These are phyloP conservation scores for Noccaea bulbosa DNA, from an alignment of 345 rosid species.

Conservation along the genomic window DNA sequence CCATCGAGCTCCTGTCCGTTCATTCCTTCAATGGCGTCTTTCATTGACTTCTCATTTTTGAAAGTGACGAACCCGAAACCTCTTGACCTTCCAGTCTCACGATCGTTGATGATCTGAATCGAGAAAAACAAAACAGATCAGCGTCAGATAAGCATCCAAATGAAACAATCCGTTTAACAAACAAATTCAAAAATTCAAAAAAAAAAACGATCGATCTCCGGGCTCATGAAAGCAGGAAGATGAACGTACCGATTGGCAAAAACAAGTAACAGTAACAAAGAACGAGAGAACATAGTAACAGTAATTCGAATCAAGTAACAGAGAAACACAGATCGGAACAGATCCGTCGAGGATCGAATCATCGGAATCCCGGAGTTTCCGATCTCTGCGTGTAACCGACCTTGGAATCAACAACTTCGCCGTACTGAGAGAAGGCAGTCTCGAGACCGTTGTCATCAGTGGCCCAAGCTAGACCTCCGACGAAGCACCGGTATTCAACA, in stretches of 20 bases:
- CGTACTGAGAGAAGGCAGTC: conserved; percentile 65
- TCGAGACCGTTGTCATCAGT: conserved; percentile 68
- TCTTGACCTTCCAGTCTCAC: conserved; percentile 90
- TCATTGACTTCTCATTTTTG: conserved; percentile 78
- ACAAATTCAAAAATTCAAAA: background rate
- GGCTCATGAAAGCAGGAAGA: conserved; percentile 69
- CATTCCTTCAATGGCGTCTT: conserved; percentile 91
- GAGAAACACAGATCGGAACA: conserved; percentile 53
- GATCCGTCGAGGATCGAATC: conserved; percentile 45
- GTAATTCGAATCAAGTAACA: conserved; percentile 70
- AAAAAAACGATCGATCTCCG: conserved; percentile 73
- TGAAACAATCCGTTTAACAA: too few species aligned
- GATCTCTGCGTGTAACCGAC: conserved; percentile 72
- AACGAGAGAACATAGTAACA: conserved; percentile 48
- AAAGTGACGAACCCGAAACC: conserved; percentile 93
- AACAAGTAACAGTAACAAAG: conserved; percentile 70
- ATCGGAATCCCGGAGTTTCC: conserved; percentile 45
- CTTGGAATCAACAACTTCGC: conserved; percentile 95
- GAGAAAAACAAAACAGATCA: background rate
- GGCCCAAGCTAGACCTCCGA: conserved; percentile 97
- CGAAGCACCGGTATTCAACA: conserved; percentile 82
- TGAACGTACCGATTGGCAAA: conserved; percentile 83
- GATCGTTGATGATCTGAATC: conserved; percentile 72
- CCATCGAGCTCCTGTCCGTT: conserved; percentile 88
- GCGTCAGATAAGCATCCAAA: conserved; percentile 3